phyloP scores from a whole-genome alignment of 345 rosid species.

The Aquilaria sinensis region DNA sequence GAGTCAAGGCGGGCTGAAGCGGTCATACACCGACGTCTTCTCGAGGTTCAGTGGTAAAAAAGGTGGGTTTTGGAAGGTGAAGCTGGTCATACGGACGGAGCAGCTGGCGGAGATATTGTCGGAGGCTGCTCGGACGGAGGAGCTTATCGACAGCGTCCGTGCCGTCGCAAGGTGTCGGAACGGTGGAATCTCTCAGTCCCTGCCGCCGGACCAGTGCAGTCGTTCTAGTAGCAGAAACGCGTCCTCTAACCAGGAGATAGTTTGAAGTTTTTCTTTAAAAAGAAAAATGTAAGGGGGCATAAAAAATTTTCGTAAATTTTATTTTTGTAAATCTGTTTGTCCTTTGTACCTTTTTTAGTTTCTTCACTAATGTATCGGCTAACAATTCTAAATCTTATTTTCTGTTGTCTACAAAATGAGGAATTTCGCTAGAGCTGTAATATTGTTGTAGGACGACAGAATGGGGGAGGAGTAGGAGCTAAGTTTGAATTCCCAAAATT shows the following conservation, averaged over 20 bases:
- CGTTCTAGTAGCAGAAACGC: constrained; percentile 36
- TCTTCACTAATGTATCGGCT: no score
- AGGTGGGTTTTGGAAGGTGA: constrained; percentile 77
- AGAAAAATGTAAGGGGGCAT: no score
- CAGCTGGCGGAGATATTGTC: constrained; percentile 65
- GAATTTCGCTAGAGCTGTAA: no score
- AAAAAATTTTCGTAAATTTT: no score
- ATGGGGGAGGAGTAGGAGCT: no score
- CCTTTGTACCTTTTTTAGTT: no score
- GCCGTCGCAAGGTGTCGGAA: constrained; percentile 65
- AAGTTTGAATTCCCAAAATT: no score
- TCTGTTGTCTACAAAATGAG: no score
- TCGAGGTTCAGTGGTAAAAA: constrained; percentile 27
- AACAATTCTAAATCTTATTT: no score
- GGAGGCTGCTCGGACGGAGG: constrained; percentile 52
- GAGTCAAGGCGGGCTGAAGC: constrained; percentile 41
- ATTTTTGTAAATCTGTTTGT: no score
- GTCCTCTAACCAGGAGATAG: constrained; percentile 15
- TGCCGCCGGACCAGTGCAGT: constrained; percentile 50
- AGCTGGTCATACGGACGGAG: constrained; percentile 60
- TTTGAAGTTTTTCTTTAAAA: no score
- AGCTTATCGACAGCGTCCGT: constrained; percentile 69
- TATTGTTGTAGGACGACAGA: no score
- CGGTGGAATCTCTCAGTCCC: constrained; percentile 25
- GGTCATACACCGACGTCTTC: constrained; percentile 59